Evolutionary conservation across 108 stramenopile genomes (phyloP).

Genomic region (Mediolabrus comicus): DNA sequence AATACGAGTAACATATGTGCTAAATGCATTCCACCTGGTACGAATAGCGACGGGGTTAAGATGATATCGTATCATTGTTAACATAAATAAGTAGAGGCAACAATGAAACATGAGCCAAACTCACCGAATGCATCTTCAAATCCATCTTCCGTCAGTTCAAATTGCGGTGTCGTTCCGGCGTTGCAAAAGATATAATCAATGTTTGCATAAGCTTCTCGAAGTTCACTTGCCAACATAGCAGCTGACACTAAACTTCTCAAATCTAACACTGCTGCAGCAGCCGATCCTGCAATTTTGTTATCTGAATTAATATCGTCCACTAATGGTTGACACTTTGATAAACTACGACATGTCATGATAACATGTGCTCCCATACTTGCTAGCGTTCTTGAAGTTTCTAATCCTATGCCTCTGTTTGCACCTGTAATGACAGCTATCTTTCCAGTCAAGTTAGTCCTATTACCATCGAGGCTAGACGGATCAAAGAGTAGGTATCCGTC

Average conservation of each 20-base stretch:
- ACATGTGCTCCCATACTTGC: conserved; percentile 47
- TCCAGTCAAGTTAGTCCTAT: no score
- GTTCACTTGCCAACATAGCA: neutral
- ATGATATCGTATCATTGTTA: neutral
- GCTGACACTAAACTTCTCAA: neutral
- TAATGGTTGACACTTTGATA: neutral
- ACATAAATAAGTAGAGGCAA: neutral
- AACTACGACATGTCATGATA: neutral
- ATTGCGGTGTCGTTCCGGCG: conserved; percentile 4
- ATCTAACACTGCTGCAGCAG: neutral
- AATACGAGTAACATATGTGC: neutral
- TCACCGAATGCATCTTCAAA: conserved; percentile 5
- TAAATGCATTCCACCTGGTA: conserved; percentile 2
- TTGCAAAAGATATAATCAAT: conserved; percentile 3
- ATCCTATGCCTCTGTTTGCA: conserved; percentile 52
- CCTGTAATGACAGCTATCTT: no score
- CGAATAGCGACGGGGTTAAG: no score
- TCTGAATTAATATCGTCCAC: conserved; percentile 3
- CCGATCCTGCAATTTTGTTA: neutral
- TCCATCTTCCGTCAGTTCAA: conserved; percentile 2
- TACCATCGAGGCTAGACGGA: no score
- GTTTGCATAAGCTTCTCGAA: neutral
- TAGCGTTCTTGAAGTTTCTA: conserved; percentile 42
- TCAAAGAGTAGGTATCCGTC: no score
- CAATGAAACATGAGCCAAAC: conserved; percentile 5